Base-by-base conservation (phyloP, 306 rosid genomes). In the Bauhinia variegata region DNA sequence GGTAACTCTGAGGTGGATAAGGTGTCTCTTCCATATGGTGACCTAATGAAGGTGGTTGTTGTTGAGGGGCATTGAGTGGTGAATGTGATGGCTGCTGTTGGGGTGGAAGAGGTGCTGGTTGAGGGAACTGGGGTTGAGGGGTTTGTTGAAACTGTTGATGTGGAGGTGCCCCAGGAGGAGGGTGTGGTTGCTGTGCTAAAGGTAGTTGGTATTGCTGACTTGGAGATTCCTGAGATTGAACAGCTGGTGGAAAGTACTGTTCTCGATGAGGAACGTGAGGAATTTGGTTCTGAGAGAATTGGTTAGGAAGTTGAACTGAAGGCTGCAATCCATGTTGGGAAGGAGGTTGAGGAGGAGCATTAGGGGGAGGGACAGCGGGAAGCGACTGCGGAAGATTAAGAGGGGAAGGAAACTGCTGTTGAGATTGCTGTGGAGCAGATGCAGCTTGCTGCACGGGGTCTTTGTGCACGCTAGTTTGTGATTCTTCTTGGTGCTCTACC, bases 1-100 rank as follows among this genome's bases (percentile, higher is more conserved):
- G 84, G 74, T 79, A 86, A 81, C 13, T 88, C 72, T 81, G 96
- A 69, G 93, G 63, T 75, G 96, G 78, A 76, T 83, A 88, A 32
- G 93, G 77, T 30, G 86, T 44, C 77, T 91, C 95, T 73, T 91
- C 97, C 32, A 76, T 71, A 70, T 78, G 97, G 74, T 88, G 96
- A 60, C 77, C 83, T 10, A 73, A 41, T 6, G 92, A 38, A 85
- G 92, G 67, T 76, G 92, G 67, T 76, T 72, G 91, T 52, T 79
- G 68, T 73, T 82, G 90, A 67, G 87, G 71, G 8, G 74, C 75
- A 75, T 76, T 85, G 59, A 74, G 56, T 12, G 89, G 70, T 31
- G 89, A 18, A 57, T 12, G 79, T 0, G 92, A 61, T 36, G 84
- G 85, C 68, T 79, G 96, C 66, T 67, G 96, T 60, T 80, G 91